Evolutionary conservation across 2,329 filamentous ascomycete genomes (phyloP).

Genomic region (Ophiocordyceps unilateralis): DNA sequence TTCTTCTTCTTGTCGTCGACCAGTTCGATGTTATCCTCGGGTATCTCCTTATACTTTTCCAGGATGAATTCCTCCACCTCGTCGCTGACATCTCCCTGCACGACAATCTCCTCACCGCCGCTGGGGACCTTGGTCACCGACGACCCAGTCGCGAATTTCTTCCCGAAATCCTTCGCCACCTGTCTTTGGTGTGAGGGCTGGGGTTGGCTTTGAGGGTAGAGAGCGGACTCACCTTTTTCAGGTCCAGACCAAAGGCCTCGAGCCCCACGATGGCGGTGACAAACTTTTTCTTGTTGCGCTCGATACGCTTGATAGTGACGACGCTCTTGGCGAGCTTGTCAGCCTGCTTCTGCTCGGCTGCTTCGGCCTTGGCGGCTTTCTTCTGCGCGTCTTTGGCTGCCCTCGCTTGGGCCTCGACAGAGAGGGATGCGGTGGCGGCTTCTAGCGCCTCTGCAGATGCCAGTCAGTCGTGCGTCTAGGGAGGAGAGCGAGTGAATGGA

Average conservation of each 20-base stretch:
- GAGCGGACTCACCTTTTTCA: constrained; percentile 52
- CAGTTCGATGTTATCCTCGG: constrained; percentile 86
- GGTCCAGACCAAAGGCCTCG: constrained; percentile 76
- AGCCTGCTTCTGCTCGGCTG: constrained; percentile 66
- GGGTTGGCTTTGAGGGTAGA: background rate
- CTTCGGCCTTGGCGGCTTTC: constrained; percentile 87
- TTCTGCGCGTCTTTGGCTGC: constrained; percentile 93
- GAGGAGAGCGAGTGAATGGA: too few species aligned
- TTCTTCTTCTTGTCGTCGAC: constrained; percentile 94
- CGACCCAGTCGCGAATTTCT: constrained; percentile 92
- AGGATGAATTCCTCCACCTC: constrained; percentile 84
- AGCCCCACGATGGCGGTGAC: constrained; percentile 85
- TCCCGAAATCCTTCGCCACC: constrained; percentile 87
- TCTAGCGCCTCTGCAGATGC: constrained; percentile 50
- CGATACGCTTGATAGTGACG: constrained; percentile 86
- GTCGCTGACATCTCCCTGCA: constrained; percentile 91
- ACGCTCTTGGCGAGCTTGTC: constrained; percentile 70
- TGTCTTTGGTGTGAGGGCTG: constrained; percentile 6
- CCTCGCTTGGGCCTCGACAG: constrained; percentile 80
- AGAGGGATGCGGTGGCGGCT: constrained; percentile 71
- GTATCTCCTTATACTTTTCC: constrained; percentile 79
- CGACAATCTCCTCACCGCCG: constrained; percentile 88
- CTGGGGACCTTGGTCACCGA: constrained; percentile 79
- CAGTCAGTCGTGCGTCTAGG: background rate
- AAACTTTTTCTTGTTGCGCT: constrained; percentile 94